A percentile compares a stretch with the other conserved stretches of the same genome.
These are phyloP conservation scores for Favolaschia claudopus DNA, from an alignment of 768 basidiomycete species.

Conservation along the genomic window DNA sequence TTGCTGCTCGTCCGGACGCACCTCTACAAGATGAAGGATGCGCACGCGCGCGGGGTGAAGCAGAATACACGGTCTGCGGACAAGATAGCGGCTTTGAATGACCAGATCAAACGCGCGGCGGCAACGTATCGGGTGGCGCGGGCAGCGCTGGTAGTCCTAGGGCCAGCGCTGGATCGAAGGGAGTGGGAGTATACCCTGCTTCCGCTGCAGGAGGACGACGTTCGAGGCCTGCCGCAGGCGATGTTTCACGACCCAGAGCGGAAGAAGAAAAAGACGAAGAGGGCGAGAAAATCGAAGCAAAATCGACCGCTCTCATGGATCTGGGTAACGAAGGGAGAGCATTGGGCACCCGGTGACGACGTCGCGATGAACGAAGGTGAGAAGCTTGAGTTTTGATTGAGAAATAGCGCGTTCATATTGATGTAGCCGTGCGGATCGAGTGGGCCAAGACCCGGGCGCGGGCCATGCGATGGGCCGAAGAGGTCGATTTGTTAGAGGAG, in stretches of 20 bases:
- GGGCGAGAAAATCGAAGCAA: too few species aligned
- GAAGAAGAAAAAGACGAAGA: too few species aligned
- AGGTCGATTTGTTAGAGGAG: constrained; percentile 10
- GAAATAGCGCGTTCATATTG: too few species aligned
- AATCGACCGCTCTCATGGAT: too few species aligned
- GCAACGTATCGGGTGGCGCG: background rate
- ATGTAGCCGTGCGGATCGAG: constrained; percentile 5
- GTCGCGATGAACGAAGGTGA: too few species aligned
- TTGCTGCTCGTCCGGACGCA: constrained; percentile 21
- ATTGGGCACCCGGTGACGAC: too few species aligned
- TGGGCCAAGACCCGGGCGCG: background rate
- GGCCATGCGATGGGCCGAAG: constrained; percentile 11
- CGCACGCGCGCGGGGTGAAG: constrained; percentile 24
- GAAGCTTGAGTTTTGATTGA: too few species aligned
- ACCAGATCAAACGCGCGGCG: background rate
- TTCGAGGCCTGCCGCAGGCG: constrained; percentile 30
- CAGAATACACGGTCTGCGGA: background rate
- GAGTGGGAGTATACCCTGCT: constrained; percentile 26
- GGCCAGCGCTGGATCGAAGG: background rate
- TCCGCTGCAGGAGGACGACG: constrained; percentile 18
- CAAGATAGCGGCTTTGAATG: constrained; percentile 13
- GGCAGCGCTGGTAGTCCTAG: constrained; percentile 19
- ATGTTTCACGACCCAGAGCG: too few species aligned
- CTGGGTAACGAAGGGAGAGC: too few species aligned
- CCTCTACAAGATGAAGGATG: constrained; percentile 14